Conservation (phyloP, 148 eudicot species). For the Nepenthes mirabilis region DNA sequence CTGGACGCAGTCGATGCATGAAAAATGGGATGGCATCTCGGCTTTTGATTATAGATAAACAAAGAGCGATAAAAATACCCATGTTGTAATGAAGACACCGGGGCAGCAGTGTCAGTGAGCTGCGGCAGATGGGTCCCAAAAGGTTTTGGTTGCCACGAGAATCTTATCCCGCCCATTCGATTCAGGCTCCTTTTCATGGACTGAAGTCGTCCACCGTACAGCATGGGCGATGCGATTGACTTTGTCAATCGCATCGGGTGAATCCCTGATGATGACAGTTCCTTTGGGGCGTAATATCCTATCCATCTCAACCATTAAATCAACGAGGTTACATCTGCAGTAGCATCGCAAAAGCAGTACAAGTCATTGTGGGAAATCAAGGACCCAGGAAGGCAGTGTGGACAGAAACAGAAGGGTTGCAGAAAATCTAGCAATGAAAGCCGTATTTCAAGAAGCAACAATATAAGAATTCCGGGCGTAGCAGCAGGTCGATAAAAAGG, state of each 20-base stretch:
- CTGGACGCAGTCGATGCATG: no score
- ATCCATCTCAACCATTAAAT: slow-evolving; percentile 93
- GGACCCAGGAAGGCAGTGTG: neutral
- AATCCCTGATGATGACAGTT: slow-evolving; percentile 71
- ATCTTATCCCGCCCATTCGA: slow-evolving; percentile 65
- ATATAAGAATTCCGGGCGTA: no score
- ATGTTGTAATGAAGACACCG: neutral
- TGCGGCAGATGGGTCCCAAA: slow-evolving; percentile 33
- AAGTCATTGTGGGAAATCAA: neutral
- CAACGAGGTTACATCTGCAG: slow-evolving; percentile 82
- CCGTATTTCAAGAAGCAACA: no score
- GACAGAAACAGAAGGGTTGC: no score
- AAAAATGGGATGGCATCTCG: no score
- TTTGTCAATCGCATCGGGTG: slow-evolving; percentile 67
- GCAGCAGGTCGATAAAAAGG: no score
- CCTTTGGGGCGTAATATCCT: slow-evolving; percentile 92
- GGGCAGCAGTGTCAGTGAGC: neutral
- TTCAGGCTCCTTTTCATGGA: slow-evolving; percentile 75
- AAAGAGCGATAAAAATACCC: neutral
- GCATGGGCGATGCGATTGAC: slow-evolving; percentile 61
- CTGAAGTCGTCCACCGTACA: slow-evolving; percentile 52
- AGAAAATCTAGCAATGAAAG: no score
- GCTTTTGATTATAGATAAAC: neutral
- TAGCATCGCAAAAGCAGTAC: neutral
- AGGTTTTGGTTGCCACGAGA: slow-evolving; percentile 69